Evolutionary conservation across 257 asterid species (phyloP).

Genomic region (Fraxinus americana): DNA sequence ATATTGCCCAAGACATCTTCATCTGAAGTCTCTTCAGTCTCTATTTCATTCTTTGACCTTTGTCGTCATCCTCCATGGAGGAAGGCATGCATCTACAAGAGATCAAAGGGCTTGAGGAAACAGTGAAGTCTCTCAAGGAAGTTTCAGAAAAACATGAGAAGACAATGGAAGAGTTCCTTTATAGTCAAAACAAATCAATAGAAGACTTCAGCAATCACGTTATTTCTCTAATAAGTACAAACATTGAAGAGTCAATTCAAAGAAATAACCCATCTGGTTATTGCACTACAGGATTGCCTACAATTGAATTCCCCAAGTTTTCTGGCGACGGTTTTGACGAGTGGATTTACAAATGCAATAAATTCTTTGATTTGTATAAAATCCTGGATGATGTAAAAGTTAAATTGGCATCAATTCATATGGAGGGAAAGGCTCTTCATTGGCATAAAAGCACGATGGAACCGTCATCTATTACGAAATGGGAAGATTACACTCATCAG

Average conservation of each 20-base stretch:
- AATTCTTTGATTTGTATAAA: neutral
- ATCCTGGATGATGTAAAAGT: conserved; percentile 9
- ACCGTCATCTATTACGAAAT: neutral
- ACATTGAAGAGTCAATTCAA: neutral
- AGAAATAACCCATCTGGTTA: neutral
- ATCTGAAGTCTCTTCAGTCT: no score
- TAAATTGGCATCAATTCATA: conserved; percentile 12
- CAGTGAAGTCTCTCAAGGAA: neutral
- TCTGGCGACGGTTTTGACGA: neutral
- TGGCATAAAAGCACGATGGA: neutral
- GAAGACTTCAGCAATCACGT: conserved; percentile 4
- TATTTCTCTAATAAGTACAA: neutral
- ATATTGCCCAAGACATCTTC: no score
- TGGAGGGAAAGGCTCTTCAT: conserved; percentile 19
- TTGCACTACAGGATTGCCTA: neutral
- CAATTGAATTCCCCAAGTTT: conserved; percentile 18
- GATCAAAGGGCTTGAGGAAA: neutral
- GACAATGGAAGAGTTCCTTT: neutral
- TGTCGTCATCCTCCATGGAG: neutral
- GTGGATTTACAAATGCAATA: conserved; percentile 12
- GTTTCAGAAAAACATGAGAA: neutral
- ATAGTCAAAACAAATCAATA: conserved; percentile 1
- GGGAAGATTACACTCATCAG: neutral
- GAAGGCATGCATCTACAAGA: neutral
- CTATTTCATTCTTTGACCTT: no score